Conservation (phyloP, 2,329 filamentous ascomycete species). For the Colletotrichum endophyticum region DNA sequence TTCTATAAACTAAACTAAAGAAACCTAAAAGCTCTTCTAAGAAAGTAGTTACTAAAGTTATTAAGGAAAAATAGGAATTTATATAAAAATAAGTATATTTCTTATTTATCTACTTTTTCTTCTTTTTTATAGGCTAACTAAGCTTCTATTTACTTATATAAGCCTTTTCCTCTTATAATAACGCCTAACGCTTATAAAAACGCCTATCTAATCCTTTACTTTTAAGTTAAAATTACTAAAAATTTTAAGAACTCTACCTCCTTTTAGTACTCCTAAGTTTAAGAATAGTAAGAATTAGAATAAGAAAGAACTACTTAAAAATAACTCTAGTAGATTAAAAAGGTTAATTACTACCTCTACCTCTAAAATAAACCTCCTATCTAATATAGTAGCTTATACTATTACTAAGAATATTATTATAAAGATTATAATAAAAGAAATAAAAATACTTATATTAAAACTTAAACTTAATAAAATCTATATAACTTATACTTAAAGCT, state of each 20-base stretch:
- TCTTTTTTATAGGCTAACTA: not conserved
- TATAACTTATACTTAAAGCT: too few species aligned
- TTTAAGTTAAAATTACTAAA: not conserved
- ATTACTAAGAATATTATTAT: too few species aligned
- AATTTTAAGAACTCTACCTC: not conserved
- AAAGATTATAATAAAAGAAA: accelerated
- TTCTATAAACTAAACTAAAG: not conserved
- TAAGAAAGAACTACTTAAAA: too few species aligned
- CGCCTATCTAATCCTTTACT: not conserved
- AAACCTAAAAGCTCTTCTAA: not conserved
- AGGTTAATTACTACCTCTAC: too few species aligned
- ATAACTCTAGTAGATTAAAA: too few species aligned
- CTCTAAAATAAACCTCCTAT: too few species aligned
- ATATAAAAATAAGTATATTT: not conserved
- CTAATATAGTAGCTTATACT: too few species aligned
- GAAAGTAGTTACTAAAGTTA: not conserved
- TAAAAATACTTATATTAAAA: too few species aligned
- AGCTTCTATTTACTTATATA: not conserved
- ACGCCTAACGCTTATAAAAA: not conserved
- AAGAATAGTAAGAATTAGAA: too few species aligned
- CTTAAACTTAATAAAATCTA: too few species aligned
- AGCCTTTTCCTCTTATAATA: not conserved
- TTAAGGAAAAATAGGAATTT: not conserved
- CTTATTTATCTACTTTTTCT: not conserved
- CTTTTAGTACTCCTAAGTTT: not conserved